phyloP scores from a whole-genome alignment of 2,329 filamentous ascomycete species.

The Ascosphaera acerosa region DNA sequence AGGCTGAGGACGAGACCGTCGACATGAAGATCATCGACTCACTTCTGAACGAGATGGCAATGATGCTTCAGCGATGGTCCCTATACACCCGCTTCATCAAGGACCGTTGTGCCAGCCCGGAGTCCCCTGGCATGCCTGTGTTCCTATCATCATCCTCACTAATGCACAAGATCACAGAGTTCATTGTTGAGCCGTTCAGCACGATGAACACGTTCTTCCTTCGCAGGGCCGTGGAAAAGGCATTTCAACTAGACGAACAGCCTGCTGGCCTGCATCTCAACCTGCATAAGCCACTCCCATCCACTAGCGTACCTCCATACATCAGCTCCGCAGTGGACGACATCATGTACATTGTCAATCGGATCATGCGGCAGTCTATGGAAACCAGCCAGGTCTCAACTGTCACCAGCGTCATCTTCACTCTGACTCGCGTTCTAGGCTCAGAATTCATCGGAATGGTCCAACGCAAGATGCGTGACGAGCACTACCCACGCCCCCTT shows the following conservation, averaged over 20 bases:
- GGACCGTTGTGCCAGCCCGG: constrained; percentile 59
- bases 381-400: constrained; percentile 64
- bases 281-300: constrained; percentile 36
- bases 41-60: constrained; percentile 59
- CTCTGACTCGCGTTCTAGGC: constrained; percentile 53
- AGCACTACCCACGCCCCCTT: constrained; percentile 61
- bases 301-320: constrained; percentile 52
- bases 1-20: constrained; percentile 62
- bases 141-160: constrained; percentile 60
- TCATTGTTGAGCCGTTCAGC: constrained; percentile 62
- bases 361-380: constrained; percentile 64
- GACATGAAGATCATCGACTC: constrained; percentile 93
- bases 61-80: constrained; percentile 87
- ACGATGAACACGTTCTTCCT: constrained; percentile 92
- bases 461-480: constrained; percentile 91
- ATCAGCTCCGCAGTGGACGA: constrained; percentile 93
- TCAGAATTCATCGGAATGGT: constrained; percentile 92
- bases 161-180: constrained; percentile 47
- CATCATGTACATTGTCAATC: constrained; percentile 97
- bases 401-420: constrained; percentile 51
- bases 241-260: constrained; percentile 84
- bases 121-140: constrained; percentile 35
- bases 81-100: constrained; percentile 75
- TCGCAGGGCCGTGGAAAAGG: constrained; percentile 83
- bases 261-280: constrained; percentile 58